Evolutionary conservation across 1,284 basidiomycete genomes (phyloP), one percentile per base, ranked within the genome.

Genomic region (Coniferiporia weirii): DNA sequence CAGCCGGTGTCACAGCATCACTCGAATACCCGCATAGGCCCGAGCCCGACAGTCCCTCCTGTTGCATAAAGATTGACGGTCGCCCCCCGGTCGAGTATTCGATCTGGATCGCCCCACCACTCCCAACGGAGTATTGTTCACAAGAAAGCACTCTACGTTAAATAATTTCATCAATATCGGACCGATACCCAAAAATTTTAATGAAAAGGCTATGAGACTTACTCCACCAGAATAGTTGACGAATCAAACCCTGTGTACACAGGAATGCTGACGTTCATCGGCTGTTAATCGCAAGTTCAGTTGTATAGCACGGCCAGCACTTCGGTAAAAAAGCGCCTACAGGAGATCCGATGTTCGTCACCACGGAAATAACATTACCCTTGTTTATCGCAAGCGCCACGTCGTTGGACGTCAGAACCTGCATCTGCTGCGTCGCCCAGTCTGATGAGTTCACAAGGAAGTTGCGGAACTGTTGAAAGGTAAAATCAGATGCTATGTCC

Each of bases 311-410:
- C 44, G 36, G 43, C 3, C 7, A 15, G 19, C 13, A 20, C 20
- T 27, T 34, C 57, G 19, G 43, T 50, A 45, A 50, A 50, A 47
- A 36, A 27, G 10, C 9, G 69, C 81, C 60, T 68, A 89, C 85
- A 15, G 86, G 85, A 60, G 85, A 87, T 19, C 87, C 87, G 63
- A 91, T 83, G 71, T 89, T 93, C 17, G 90, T 93, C 64, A 91
- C 66, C 35, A 91, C 75, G 12, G 83, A 79, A 54, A 93, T 72
- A 5, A 91, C 76, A 20, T 80, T 74, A 9, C 89, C 91, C 68
- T 91, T 92, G 69, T 82, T 79, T 63, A 93, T 77, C 4, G 83
- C 87, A 17, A 93, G 75, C 50, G 85, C 84, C 61, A 81, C 72
- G 10, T 74, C 67, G 40, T 81, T 81, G n/a, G 75, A 69, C 13